phyloP scores from a whole-genome alignment of 2,329 filamentous ascomycete species.

The Hymenoscyphus repandus region DNA sequence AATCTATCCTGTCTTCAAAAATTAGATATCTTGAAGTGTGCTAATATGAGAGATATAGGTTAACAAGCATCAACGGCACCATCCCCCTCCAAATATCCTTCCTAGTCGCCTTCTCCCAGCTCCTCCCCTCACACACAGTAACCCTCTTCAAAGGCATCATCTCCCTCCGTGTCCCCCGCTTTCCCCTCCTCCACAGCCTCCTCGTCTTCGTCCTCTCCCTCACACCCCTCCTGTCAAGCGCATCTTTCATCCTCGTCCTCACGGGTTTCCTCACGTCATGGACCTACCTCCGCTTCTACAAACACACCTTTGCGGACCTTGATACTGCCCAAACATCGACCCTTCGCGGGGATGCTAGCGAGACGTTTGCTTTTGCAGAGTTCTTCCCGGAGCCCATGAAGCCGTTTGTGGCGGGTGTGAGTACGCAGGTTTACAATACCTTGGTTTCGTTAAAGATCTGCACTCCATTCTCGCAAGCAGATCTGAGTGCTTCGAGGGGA shows the following conservation, averaged over 20 bases:
- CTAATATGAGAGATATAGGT: conserved; percentile 42
- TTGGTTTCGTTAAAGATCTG: conserved; percentile 74
- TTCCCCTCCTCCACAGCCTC: conserved; percentile 69
- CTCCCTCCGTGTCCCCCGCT: conserved; percentile 76
- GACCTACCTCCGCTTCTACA: conserved; percentile 96
- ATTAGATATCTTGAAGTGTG: conserved; percentile 23
- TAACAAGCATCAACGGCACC: conserved; percentile 81
- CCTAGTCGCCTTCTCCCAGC: conserved; percentile 94
- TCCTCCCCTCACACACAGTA: conserved; percentile 94
- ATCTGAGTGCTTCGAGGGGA: conserved; percentile 70
- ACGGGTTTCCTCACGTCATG: conserved; percentile 84
- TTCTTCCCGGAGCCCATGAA: conserved; percentile 89
- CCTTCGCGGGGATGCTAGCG: conserved; percentile 85
- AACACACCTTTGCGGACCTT: conserved; percentile 65
- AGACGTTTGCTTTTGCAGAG: conserved; percentile 92
- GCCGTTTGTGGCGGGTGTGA: conserved; percentile 67
- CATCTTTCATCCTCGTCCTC: conserved; percentile 72
- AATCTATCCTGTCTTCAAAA: too few relatives aligned
- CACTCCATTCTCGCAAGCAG: conserved; percentile 77
- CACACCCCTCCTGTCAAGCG: conserved; percentile 55
- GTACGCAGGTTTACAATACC: conserved; percentile 67
- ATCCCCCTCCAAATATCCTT: conserved; percentile 88
- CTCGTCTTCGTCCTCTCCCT: conserved; percentile 65
- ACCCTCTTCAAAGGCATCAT: conserved; percentile 84
- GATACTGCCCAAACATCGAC: conserved; percentile 54